These are phyloP conservation scores for Rosa persica DNA, from an alignment of 306 rosid genomes.

Conservation along the genomic window DNA sequence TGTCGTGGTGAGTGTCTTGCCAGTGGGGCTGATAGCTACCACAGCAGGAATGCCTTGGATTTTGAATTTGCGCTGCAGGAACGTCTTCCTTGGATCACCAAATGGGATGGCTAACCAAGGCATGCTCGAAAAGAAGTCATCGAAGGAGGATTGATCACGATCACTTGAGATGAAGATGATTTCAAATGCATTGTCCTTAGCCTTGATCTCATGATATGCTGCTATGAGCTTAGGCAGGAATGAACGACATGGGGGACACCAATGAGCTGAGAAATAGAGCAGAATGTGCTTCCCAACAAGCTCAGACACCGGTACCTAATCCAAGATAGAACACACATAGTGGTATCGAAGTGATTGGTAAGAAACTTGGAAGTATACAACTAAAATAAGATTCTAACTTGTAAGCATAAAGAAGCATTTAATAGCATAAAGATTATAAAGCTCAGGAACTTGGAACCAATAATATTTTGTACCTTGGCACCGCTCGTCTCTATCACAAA, in stretches of 20 bases:
- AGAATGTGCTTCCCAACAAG: slow-evolving; percentile 43
- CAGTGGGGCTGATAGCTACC: slow-evolving; percentile 35
- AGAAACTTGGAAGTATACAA: background rate
- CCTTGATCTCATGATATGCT: slow-evolving; percentile 34
- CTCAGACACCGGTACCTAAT: slow-evolving; percentile 39
- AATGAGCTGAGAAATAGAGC: slow-evolving; percentile 49
- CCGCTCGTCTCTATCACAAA: slow-evolving; percentile 41
- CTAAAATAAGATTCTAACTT: background rate
- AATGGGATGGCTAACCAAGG: slow-evolving; percentile 57
- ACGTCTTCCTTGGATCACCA: slow-evolving; percentile 38
- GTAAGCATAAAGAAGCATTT: background rate
- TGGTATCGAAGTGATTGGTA: background rate
- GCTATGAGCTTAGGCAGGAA: slow-evolving; percentile 44
- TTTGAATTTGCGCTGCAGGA: slow-evolving; percentile 33
- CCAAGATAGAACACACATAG: background rate
- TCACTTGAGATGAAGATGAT: slow-evolving; percentile 46
- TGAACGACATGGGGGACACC: slow-evolving; percentile 49
- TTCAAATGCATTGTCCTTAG: slow-evolving; percentile 31
- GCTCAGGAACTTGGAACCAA: background rate
- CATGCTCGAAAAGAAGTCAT: slow-evolving; percentile 35
- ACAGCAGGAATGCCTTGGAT: slow-evolving; percentile 38
- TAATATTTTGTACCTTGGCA: slow-evolving; percentile 35
- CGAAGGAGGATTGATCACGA: slow-evolving; percentile 33
- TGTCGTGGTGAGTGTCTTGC: slow-evolving; percentile 28
- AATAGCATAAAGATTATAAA: background rate